phyloP scores from a whole-genome alignment of 495 filamentous ascomycete genomes.

The Trichoderma asperelloides region DNA sequence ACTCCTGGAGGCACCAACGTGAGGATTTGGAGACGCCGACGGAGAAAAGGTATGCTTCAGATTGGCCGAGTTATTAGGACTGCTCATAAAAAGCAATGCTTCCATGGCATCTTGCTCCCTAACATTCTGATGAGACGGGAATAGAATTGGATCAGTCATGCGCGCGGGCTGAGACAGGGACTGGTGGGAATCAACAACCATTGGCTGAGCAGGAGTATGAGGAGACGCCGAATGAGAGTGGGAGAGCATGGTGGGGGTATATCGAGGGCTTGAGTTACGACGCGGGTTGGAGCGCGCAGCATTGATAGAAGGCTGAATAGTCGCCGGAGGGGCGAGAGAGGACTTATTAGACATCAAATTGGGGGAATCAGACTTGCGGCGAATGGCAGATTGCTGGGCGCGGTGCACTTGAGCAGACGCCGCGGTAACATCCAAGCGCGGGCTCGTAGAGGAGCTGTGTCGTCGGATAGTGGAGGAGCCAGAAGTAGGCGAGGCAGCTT shows the following conservation, averaged over 20 bases:
- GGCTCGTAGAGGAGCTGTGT: slow-evolving; percentile 38
- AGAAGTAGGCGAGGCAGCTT: slow-evolving; percentile 49
- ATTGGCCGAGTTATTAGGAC: slow-evolving; percentile 63
- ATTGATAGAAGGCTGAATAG: slow-evolving; percentile 42
- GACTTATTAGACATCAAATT: slow-evolving; percentile 19
- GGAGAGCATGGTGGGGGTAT: slow-evolving; percentile 22
- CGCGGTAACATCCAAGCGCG: slow-evolving; percentile 22
- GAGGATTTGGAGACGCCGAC: slow-evolving; percentile 1
- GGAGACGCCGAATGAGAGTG: slow-evolving; percentile 26
- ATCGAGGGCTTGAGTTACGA: slow-evolving; percentile 23
- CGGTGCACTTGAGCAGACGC: slow-evolving; percentile 23
- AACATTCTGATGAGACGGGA: slow-evolving; percentile 38
- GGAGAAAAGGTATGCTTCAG: slow-evolving; percentile 40
- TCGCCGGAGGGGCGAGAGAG: slow-evolving; percentile 50
- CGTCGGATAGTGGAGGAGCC: slow-evolving; percentile 39
- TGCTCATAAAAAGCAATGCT: slow-evolving; percentile 78
- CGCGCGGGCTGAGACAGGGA: slow-evolving; percentile 24
- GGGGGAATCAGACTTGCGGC: slow-evolving; percentile 14
- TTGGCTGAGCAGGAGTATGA: slow-evolving; percentile 31
- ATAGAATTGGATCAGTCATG: slow-evolving; percentile 51
- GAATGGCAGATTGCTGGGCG: slow-evolving; percentile 7
- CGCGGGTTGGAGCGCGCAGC: slow-evolving; percentile 18
- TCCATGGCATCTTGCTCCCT: slow-evolving; percentile 86
- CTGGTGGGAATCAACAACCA: slow-evolving; percentile 20
- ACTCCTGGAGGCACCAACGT: slow-evolving; percentile 23